A percentile compares a stretch with the other conserved stretches of the same genome.
These are phyloP conservation scores for Tillandsia fasciculata DNA, from an alignment of 176 grass and related monocot genomes.

Conservation along the genomic window DNA sequence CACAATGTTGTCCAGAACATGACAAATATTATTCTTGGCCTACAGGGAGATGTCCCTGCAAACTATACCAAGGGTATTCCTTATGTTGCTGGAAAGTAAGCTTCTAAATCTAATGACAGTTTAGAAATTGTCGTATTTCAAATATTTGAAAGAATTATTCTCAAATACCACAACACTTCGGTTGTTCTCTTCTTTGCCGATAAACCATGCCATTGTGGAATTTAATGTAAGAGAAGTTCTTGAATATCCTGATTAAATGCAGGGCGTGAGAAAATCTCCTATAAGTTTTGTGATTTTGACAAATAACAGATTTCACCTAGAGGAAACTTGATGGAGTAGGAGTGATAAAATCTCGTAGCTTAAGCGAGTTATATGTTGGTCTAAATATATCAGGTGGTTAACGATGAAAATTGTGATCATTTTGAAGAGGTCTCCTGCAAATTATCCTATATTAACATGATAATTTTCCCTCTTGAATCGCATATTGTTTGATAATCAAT, in stretches of 20 bases:
- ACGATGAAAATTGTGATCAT: no score
- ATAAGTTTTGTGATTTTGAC: background rate
- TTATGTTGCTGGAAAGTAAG: slow-evolving; percentile 91
- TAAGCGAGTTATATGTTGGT: no score
- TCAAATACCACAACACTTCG: background rate
- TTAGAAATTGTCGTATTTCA: background rate
- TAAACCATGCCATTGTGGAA: background rate
- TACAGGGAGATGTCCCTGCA: slow-evolving; percentile 79
- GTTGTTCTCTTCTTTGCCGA: background rate
- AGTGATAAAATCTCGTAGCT: no score
- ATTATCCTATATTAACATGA: no score
- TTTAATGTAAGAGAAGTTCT: background rate
- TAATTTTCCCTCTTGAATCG: background rate
- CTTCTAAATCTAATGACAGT: background rate
- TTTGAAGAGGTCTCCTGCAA: no score
- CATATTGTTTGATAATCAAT: background rate
- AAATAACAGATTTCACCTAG: no score
- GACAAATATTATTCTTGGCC: slow-evolving; percentile 90
- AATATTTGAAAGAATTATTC: background rate
- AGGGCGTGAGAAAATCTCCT: background rate
- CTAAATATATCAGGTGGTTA: no score
- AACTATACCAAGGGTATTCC: slow-evolving; percentile 82
- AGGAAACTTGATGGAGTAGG: no score
- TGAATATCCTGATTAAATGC: background rate
- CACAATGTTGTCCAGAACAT: slow-evolving; percentile 79